A percentile compares a stretch with the other conserved stretches of the same genome.
Conservation (phyloP, 2,329 filamentous ascomycete species). For the Pyrenophora tritici-repentis region DNA sequence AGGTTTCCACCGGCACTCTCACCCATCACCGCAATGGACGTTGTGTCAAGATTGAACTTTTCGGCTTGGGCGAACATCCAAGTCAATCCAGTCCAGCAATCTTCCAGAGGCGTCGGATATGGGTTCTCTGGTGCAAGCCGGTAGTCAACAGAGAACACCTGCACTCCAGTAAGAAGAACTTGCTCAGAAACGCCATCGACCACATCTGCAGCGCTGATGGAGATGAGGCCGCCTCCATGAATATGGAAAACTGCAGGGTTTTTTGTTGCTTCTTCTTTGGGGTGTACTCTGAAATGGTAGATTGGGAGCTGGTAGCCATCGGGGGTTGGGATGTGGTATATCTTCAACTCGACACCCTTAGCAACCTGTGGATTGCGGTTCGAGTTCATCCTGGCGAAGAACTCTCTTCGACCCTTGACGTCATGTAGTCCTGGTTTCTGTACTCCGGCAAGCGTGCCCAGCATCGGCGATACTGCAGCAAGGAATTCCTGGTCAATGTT, state of each 20-base stretch:
- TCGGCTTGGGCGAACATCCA: constrained; percentile 48
- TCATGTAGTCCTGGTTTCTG: too few species aligned
- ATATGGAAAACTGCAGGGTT: neutral
- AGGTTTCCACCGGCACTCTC: constrained; percentile 54
- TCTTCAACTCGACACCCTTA: too few species aligned
- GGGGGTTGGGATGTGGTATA: too few species aligned
- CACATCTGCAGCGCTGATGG: neutral
- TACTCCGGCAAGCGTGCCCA: too few species aligned
- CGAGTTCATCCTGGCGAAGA: too few species aligned
- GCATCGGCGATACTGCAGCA: too few species aligned
- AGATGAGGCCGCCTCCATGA: neutral
- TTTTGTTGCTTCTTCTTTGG: too few species aligned
- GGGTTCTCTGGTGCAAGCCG: constrained; percentile 17
- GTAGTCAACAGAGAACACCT: constrained; percentile 17
- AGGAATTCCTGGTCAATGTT: too few species aligned
- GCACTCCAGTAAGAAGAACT: constrained; percentile 37
- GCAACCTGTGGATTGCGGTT: too few species aligned
- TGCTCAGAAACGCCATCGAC: neutral
- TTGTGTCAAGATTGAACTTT: constrained; percentile 49
- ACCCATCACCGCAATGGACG: constrained; percentile 50
- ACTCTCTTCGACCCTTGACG: too few species aligned
- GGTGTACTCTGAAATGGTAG: too few species aligned
- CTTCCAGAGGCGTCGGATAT: constrained; percentile 20
- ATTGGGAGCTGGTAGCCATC: too few species aligned
- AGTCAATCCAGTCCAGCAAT: constrained; percentile 50